phyloP scores from a whole-genome alignment of 2,329 filamentous ascomycete genomes.

The Venturiaceae sp. region DNA sequence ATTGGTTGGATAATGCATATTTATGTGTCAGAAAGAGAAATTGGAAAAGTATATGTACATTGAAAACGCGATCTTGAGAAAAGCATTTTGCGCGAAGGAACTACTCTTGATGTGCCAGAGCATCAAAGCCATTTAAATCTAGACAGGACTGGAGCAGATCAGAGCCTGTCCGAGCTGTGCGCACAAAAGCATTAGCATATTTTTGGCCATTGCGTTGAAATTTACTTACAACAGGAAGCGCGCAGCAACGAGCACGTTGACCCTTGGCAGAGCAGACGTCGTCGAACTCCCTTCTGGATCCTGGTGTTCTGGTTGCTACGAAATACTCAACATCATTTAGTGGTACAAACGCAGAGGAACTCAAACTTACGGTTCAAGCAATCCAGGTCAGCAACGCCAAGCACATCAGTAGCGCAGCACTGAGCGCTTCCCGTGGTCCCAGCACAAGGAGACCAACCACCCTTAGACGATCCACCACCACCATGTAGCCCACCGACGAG shows the following conservation, averaged over 20 bases:
- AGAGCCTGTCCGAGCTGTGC: slow-evolving; percentile 19
- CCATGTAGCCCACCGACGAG: too few species aligned
- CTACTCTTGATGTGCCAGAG: too few species aligned
- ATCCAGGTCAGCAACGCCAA: slow-evolving; percentile 47
- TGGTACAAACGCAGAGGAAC: background rate
- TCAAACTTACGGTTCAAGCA: slow-evolving; percentile 42
- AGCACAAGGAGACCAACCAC: too few species aligned
- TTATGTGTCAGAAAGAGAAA: background rate
- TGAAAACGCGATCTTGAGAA: background rate
- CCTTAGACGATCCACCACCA: too few species aligned
- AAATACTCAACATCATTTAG: slow-evolving; percentile 7
- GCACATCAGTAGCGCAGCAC: slow-evolving; percentile 54
- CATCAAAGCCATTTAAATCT: too few species aligned
- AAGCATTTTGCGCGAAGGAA: too few species aligned
- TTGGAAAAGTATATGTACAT: background rate
- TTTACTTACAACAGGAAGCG: slow-evolving; percentile 34
- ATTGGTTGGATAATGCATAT: background rate
- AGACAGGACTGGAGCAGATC: slow-evolving; percentile 20
- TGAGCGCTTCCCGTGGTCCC: slow-evolving; percentile 28
- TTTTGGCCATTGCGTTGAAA: background rate
- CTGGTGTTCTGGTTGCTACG: slow-evolving; percentile 25
- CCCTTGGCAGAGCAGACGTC: slow-evolving; percentile 38
- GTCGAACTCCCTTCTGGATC: slow-evolving; percentile 32
- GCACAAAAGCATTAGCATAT: background rate
- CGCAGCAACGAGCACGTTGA: slow-evolving; percentile 49